Conservation (phyloP, 331 rosid species). For the Arachis monticola region DNA sequence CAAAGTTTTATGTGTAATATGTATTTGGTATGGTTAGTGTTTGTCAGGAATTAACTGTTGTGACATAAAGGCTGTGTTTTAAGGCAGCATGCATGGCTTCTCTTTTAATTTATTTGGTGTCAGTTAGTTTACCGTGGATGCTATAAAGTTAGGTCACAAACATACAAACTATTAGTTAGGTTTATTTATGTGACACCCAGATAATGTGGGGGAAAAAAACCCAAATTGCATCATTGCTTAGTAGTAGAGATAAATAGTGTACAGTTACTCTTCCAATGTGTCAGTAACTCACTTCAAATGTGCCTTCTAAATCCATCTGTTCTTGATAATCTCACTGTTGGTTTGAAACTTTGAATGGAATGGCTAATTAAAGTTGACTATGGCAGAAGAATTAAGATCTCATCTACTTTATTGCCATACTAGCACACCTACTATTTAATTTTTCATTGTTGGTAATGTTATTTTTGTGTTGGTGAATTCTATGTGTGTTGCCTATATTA, state of each 20-base stretch:
- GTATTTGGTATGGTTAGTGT: conserved; percentile 1
- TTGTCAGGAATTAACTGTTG: conserved; percentile 1
- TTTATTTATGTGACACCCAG: neutral
- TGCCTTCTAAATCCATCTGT: conserved; percentile 4
- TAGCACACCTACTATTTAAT: neutral
- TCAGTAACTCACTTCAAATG: neutral
- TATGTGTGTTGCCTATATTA: no score
- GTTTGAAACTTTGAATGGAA: neutral
- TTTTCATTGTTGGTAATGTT: neutral
- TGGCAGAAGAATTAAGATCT: neutral
- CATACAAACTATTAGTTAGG: neutral
- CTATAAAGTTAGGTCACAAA: conserved; percentile 3
- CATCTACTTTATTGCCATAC: neutral
- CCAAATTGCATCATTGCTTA: conserved; percentile 3
- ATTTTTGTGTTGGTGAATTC: no score
- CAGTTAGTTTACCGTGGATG: conserved; percentile 31
- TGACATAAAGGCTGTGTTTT: neutral
- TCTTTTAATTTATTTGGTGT: conserved; percentile 7
- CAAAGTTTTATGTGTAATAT: neutral
- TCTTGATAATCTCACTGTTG: neutral
- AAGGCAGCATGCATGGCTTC: neutral
- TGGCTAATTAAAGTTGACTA: neutral
- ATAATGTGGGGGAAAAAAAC: conserved; percentile 13
- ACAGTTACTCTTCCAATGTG: neutral
- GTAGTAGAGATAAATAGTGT: neutral